A percentile compares a stretch with the other conserved stretches of the same genome.
Conservation (phyloP, 257 asterid genomes). For the Rhazya stricta region DNA sequence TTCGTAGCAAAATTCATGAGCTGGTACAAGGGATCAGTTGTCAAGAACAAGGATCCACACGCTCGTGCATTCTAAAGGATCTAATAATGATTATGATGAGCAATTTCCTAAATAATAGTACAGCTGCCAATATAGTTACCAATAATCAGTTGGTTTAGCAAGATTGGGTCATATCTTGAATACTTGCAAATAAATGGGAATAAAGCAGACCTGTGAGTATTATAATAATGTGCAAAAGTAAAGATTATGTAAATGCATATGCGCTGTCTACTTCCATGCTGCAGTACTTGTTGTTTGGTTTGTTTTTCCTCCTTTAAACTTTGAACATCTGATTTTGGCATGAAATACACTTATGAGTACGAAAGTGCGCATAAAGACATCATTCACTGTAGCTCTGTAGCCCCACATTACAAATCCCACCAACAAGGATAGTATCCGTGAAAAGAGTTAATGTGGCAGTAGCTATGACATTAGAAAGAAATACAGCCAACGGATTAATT, state of each 20-base stretch:
- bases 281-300: not conserved
- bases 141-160: not conserved
- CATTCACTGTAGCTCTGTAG: not conserved
- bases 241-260: not conserved
- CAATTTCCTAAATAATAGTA: not conserved
- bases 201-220: constrained; percentile 4
- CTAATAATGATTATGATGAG: not conserved
- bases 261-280: not conserved
- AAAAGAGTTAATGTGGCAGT: not conserved
- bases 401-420: not conserved
- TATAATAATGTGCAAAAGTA: not conserved
- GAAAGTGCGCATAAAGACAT: not conserved
- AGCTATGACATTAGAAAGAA: not conserved
- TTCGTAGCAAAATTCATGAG: constrained; percentile 53
- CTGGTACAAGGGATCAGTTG: constrained; percentile 31
- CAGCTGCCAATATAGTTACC: not conserved
- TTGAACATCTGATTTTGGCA: not conserved
- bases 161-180: constrained; percentile 1
- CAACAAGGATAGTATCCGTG: not conserved
- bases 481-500: not conserved
- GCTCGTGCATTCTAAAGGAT: constrained; percentile 4
- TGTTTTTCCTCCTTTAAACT: not conserved
- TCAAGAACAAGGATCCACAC: constrained; percentile 24
- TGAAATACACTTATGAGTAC: not conserved
- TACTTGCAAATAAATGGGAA: not conserved